phyloP scores from a whole-genome alignment of 805 yeast genomes.

The Lipomyces orientalis region DNA sequence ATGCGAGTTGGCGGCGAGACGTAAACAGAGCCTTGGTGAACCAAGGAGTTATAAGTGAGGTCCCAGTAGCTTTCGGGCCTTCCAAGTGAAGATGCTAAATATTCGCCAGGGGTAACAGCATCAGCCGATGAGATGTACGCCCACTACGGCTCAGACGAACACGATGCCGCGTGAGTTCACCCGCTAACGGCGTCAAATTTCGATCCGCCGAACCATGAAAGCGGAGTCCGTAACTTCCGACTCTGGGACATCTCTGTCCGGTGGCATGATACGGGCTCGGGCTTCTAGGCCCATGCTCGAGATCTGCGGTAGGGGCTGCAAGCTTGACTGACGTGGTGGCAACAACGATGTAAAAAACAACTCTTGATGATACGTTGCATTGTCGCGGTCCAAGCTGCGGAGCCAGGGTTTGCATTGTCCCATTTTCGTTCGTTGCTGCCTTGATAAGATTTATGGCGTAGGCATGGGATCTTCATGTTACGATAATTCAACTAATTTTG shows the following conservation, averaged over 20 bases:
- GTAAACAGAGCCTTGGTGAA: background rate
- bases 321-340: background rate
- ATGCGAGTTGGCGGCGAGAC: no score
- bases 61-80: background rate
- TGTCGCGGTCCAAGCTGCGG: no score
- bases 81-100: background rate
- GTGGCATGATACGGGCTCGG: background rate
- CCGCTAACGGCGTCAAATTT: no score
- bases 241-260: background rate
- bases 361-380: no score
- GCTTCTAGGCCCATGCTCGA: background rate
- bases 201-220: no score
- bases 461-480: no score
- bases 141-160: no score
- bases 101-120: background rate
- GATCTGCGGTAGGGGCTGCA: background rate
- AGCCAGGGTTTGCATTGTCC: no score
- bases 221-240: background rate
- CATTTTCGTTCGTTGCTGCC: no score
- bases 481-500: no score
- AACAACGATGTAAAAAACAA: background rate
- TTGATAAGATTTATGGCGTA: no score
- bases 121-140: background rate
- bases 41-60: background rate
- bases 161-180: no score